Base-by-base conservation (phyloP, 83 land plant species). In the Picea mariana region DNA sequence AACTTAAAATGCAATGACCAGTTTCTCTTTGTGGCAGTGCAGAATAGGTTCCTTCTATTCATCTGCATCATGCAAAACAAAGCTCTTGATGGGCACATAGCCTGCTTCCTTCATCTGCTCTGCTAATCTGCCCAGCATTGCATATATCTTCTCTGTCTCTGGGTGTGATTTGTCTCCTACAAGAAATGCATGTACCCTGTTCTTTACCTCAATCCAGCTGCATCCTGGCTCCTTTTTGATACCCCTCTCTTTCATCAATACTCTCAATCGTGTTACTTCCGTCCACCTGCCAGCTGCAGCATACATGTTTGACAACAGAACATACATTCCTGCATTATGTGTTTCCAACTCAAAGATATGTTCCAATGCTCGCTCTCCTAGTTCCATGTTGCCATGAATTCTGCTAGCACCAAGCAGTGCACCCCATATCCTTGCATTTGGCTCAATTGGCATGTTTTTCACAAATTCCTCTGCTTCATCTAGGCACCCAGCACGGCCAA, bases 1-100 rank as follows among this genome's bases (percentile, higher is more conserved):
- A 55, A 55, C 58, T 55, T 60, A 27, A 86, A 87, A 88, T 62
- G 90, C 87, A 44, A 88, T 86, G 17, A 90, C 92, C 26, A 86
- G 67, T 66, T 81, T 88, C 78, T 90, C 92, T 83, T 90, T 88
- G 79, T 90, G 87, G 75, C 84, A 86, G 82, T 86, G 83, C 67
- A 90, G 71, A 58, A 82, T 80, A 61, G 67, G 69, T 79, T 90
- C 90, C 84, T 86, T 88, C 12, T 66, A 42, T 66, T 84, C 86
- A 9, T 84, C 88, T 20, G 61, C 71, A 78, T 79, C 71, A 62
- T 90, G 86, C 20, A 86, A 23, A 13, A 86, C 88, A 86, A 79
- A 90, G 20, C 77, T 60, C 5, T 82, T 88, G 64, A 86, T 87
- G 49, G 90, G 73, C 27, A 84, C 84, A 64, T 90, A 90, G 0